phyloP scores from a whole-genome alignment of 306 rosid species.

The Notholithocarpus densiflorus region DNA sequence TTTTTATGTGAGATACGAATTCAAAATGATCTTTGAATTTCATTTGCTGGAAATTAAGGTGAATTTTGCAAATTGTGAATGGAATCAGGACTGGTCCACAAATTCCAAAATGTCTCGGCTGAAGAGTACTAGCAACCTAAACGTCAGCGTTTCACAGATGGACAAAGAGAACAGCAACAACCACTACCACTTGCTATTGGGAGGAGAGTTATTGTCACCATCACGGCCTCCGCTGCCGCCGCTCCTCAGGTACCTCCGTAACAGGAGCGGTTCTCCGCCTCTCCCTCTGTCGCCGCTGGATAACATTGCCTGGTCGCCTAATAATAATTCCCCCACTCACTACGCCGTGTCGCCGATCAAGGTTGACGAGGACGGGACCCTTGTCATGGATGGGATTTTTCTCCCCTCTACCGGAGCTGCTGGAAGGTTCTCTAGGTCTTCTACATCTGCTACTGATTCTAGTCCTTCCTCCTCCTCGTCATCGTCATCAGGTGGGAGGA shows the following conservation, averaged over 20 bases:
- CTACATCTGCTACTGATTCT: slow-evolving; percentile 24
- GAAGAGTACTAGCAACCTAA: slow-evolving; percentile 10
- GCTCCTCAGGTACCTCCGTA: slow-evolving; percentile 35
- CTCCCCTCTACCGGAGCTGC: slow-evolving; percentile 27
- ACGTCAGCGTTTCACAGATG: slow-evolving; percentile 38
- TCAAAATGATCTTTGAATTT: too few relatives aligned
- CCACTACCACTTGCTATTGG: slow-evolving; percentile 6
- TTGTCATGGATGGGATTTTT: slow-evolving; percentile 69
- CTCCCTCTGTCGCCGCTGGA: slow-evolving; percentile 57
- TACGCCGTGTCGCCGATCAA: slow-evolving; percentile 53
- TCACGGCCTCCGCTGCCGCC: slow-evolving; percentile 21
- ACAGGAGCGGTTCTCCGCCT: slow-evolving; percentile 39
- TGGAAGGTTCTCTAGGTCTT: slow-evolving; percentile 36
- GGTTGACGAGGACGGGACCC: slow-evolving; percentile 52
- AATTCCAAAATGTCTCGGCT: slow-evolving; percentile 17
- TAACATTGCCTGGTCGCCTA: slow-evolving; percentile 41
- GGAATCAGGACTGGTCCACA: not conserved
- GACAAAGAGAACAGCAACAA: slow-evolving; percentile 13
- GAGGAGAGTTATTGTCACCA: not conserved
- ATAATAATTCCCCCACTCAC: not conserved
- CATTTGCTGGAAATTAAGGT: too few relatives aligned
- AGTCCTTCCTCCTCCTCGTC: slow-evolving; percentile 19
- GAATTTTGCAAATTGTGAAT: too few relatives aligned
- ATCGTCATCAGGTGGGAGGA: slow-evolving; percentile 24
- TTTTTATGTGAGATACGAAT: too few relatives aligned